Percentiles rank a stretch among this genome's conserved stretches.
phyloP scores from a whole-genome alignment of 2,329 filamentous ascomycete species.

The Berkeleyomyces basicola region DNA sequence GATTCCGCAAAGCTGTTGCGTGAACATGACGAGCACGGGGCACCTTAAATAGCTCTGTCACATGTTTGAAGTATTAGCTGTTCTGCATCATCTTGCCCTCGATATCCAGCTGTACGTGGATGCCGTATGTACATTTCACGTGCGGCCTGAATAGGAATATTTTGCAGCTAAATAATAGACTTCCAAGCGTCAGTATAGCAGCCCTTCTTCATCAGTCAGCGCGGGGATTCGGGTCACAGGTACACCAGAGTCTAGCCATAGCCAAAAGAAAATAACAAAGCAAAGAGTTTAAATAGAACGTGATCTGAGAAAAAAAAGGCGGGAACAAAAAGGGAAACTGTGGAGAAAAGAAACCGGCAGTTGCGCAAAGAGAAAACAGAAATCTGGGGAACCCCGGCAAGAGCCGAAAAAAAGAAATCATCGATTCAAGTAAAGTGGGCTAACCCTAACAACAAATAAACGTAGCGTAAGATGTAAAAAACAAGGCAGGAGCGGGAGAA shows the following conservation, averaged over 20 bases:
- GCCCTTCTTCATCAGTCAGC: constrained; percentile 49
- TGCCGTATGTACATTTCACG: constrained; percentile 48
- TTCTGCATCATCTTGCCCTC: constrained; percentile 21
- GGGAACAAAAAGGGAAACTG: neutral
- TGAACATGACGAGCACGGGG: constrained; percentile 48
- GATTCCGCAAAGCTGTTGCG: constrained; percentile 44
- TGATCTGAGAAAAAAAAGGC: neutral
- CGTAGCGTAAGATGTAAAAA: neutral
- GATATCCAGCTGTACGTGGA: constrained; percentile 23
- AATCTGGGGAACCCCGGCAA: neutral
- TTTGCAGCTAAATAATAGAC: constrained; percentile 39
- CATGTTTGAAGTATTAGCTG: constrained; percentile 33
- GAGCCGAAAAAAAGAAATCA: neutral
- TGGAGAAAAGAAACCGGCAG: too few relatives aligned
- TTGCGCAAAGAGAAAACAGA: neutral
- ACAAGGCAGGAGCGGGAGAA: neutral
- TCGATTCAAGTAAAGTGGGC: constrained; percentile 18
- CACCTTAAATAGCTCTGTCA: constrained; percentile 40
- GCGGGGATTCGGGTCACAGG: constrained; percentile 47
- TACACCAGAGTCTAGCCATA: constrained; percentile 28
- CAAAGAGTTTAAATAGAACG: neutral
- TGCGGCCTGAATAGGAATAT: constrained; percentile 41
- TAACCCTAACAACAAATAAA: neutral
- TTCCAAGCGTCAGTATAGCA: constrained; percentile 36
- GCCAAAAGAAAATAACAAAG: neutral